A percentile compares a stretch with the other conserved stretches of the same genome.
Conservation (phyloP, 768 basidiomycete species). For the Mycena vulgaris region DNA sequence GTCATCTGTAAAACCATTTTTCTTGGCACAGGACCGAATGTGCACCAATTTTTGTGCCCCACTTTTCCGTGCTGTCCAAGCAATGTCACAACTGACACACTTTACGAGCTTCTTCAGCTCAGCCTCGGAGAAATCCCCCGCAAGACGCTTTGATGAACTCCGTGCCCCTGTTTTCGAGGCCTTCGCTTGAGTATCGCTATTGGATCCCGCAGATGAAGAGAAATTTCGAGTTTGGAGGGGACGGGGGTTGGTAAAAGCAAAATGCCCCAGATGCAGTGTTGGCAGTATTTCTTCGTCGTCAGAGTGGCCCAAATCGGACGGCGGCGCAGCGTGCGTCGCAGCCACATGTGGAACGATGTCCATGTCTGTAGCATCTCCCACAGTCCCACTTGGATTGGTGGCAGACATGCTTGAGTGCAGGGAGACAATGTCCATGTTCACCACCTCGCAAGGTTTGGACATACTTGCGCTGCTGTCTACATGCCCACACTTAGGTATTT, state of each 20-base stretch:
- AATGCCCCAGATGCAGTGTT: slow-evolving; percentile 53
- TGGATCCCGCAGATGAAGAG: slow-evolving; percentile 36
- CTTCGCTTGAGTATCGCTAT: slow-evolving; percentile 27
- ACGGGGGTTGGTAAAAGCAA: slow-evolving; percentile 52
- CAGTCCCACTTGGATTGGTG: not conserved
- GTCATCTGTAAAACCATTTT: slow-evolving; percentile 65
- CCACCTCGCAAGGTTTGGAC: not conserved
- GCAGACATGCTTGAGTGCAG: slow-evolving; percentile 10
- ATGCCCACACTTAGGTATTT: not conserved
- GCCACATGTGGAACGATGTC: not conserved
- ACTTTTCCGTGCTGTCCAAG: slow-evolving; percentile 82
- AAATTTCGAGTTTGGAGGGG: slow-evolving; percentile 23
- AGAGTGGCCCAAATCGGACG: slow-evolving; percentile 23
- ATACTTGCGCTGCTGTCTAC: slow-evolving; percentile 33
- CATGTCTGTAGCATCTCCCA: not conserved
- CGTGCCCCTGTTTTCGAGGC: slow-evolving; percentile 29
- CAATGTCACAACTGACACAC: slow-evolving; percentile 76
- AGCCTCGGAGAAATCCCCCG: slow-evolving; percentile 59
- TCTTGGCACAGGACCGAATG: slow-evolving; percentile 78
- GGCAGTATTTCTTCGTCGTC: slow-evolving; percentile 45
- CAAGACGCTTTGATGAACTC: slow-evolving; percentile 38
- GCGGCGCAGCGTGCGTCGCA: not conserved
- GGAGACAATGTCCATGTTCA: slow-evolving; percentile 22
- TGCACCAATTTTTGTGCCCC: slow-evolving; percentile 75
- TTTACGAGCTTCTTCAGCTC: slow-evolving; percentile 65